Base-by-base conservation (phyloP, 768 basidiomycete genomes). In the Auricularia auricula-judae region DNA sequence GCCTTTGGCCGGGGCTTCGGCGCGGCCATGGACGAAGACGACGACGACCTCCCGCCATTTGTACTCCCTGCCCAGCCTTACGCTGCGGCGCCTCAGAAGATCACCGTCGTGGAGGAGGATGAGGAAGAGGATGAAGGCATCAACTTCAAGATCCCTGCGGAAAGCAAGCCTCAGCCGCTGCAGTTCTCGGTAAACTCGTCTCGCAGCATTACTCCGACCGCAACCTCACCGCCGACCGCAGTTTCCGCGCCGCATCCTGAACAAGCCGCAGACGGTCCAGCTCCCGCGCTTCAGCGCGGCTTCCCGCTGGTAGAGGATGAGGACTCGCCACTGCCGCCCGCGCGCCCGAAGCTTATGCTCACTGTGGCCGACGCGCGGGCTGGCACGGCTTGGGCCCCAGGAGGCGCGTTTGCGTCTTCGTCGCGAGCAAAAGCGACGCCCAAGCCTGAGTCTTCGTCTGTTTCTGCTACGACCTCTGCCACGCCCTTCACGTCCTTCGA, bases 1-100 rank as follows among this genome's bases (percentile, higher is more conserved):
- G 79, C 76, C 63, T 68, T 84, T 23, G 91, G 90, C 69, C 77
- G 85, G 1, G 78, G 78, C 70, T 87, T 73, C 76, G 79, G 64
- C 76, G 77, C 62, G 68, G 65, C 65, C 42, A 77, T 73, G 3
- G 71, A 75, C n/a, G 80, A 77, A 29, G 85, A 84, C 62, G 82
- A 79, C 62, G 78, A 80, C 54, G 75, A 77, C 7, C 51, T 80
- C 35, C 80, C 79, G 18, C 81, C 81, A 16, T 83, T 83, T 71
- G 69, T 82, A 33, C 65, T 83, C 16, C 81, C 81, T 33, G 80
- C 74, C 34, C 74, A 77, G 44, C 74, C 70, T 7, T 42, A 42
- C 39, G 39, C 39, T 42, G 39, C 39, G 47, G 77, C 74, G 4
- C 36, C 23, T 3, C 18, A 18, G 34, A 36, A 53, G 42, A 33